These are phyloP conservation scores for Leccinum barrowsii DNA, from an alignment of 768 basidiomycete genomes.

Conservation along the genomic window DNA sequence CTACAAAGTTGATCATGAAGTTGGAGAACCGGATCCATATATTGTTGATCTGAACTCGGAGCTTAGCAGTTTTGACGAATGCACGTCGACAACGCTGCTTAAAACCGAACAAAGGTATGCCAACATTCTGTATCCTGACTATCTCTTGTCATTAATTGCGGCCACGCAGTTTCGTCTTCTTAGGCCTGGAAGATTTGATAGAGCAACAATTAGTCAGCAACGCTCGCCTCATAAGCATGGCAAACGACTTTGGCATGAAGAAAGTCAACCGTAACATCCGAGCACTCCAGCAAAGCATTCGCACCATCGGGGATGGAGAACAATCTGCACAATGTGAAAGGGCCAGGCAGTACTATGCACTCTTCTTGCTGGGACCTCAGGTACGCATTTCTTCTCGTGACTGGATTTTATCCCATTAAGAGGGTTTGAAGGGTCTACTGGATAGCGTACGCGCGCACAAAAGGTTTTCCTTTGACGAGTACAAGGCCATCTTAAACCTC, in stretches of 20 bases:
- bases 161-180: constrained; percentile 72
- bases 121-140: background rate
- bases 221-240: constrained; percentile 63
- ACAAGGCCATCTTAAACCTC: constrained; percentile 84
- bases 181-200: constrained; percentile 80
- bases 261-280: constrained; percentile 88
- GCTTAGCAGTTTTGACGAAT: constrained; percentile 72
- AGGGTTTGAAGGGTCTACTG: constrained; percentile 64
- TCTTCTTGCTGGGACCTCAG: constrained; percentile 72
- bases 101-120: constrained; percentile 65
- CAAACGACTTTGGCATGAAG: constrained; percentile 73
- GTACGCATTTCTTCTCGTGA: constrained; percentile 38
- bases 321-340: constrained; percentile 68
- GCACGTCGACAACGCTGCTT: constrained; percentile 58
- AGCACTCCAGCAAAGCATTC: constrained; percentile 88
- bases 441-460: constrained; percentile 60
- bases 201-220: constrained; percentile 78
- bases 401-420: background rate
- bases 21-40: constrained; percentile 88
- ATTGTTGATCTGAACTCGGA: constrained; percentile 83
- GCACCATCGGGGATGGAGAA: constrained; percentile 62
- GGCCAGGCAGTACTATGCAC: constrained; percentile 74
- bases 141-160: background rate
- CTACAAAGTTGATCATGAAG: constrained; percentile 78
- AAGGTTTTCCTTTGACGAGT: constrained; percentile 85